phyloP scores from a whole-genome alignment of 2,329 filamentous ascomycete genomes.

The Aspergillus fijiensis region DNA sequence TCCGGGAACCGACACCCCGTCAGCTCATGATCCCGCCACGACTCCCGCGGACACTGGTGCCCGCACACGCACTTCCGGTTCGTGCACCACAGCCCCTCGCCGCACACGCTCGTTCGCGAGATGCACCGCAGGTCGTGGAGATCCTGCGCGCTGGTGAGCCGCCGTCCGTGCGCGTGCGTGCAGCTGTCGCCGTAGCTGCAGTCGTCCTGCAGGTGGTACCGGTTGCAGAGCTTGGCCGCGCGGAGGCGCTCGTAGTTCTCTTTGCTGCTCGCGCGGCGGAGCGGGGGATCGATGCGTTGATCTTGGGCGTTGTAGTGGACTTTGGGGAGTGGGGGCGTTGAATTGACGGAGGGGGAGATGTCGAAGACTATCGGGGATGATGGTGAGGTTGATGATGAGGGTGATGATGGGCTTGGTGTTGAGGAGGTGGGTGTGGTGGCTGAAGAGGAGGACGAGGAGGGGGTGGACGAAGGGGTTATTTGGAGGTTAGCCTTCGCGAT shows the following conservation, averaged over 20 bases:
- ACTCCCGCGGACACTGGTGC: slow-evolving; percentile 27
- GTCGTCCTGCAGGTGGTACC: slow-evolving; percentile 30
- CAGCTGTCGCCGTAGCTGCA: slow-evolving; percentile 25
- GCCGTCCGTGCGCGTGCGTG: slow-evolving; percentile 26
- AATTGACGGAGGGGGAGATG: not conserved
- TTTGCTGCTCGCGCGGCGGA: not conserved
- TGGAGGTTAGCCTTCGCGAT: slow-evolving; percentile 6
- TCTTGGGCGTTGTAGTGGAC: not conserved
- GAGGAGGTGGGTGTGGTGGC: not conserved
- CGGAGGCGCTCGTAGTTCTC: not conserved
- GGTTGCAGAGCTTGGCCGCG: slow-evolving; percentile 34
- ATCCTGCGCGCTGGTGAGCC: slow-evolving; percentile 19
- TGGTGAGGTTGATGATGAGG: not conserved
- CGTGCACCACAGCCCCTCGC: slow-evolving; percentile 27
- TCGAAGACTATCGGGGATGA: not conserved
- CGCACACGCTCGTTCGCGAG: slow-evolving; percentile 31
- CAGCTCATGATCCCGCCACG: slow-evolving; percentile 2
- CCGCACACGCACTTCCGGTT: slow-evolving; percentile 28
- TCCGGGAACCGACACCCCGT: slow-evolving; percentile 25
- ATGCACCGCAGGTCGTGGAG: slow-evolving; percentile 31
- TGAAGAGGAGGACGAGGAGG: not conserved
- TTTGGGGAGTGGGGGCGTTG: not conserved
- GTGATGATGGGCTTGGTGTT: not conserved
- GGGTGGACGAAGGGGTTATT: not conserved
- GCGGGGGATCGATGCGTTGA: slow-evolving; percentile 1